Evolutionary conservation across 2,329 filamentous ascomycete genomes (phyloP).

Genomic region (Talaromyces sp.): DNA sequence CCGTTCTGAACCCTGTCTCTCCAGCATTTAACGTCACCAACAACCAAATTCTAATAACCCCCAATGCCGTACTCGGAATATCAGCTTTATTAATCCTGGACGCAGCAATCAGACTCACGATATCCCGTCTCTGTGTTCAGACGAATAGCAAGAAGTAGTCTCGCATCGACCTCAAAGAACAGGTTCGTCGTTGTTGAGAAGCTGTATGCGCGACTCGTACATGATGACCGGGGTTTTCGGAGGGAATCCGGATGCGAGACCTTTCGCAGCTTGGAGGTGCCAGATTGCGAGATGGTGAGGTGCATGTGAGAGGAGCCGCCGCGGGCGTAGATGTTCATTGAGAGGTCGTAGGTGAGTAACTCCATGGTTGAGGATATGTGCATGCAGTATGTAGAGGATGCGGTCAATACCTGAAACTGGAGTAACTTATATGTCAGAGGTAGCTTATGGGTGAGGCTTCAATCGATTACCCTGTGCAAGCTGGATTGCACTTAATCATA

Average conservation of each 20-base stretch:
- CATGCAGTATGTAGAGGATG: too few relatives aligned
- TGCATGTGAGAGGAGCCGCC: conserved; percentile 24
- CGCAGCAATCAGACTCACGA: conserved; percentile 8
- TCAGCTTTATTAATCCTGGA: conserved; percentile 20
- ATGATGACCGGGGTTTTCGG: conserved; percentile 20
- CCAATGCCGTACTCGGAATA: conserved; percentile 22
- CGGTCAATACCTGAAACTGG: too few relatives aligned
- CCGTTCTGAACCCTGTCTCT: conserved; percentile 21
- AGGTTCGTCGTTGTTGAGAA: conserved; percentile 20
- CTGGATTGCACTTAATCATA: too few relatives aligned
- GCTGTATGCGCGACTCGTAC: conserved; percentile 23
- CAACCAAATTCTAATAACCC: conserved; percentile 22
- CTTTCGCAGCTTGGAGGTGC: conserved; percentile 24
- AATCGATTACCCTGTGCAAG: too few relatives aligned
- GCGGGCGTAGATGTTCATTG: conserved; percentile 25
- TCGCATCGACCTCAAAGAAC: conserved; percentile 24
- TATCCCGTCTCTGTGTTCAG: conserved; percentile 13
- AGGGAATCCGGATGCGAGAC: conserved; percentile 24
- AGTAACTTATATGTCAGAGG: too few relatives aligned
- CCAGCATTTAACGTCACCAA: conserved; percentile 18
- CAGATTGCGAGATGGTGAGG: conserved; percentile 21
- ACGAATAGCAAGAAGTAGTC: conserved; percentile 16
- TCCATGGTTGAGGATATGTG: not conserved
- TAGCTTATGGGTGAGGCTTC: too few relatives aligned
- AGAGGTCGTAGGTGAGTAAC: conserved; percentile 16